Conservation (phyloP, 2,329 filamentous ascomycete species). For the Herpotrichia juniperi region DNA sequence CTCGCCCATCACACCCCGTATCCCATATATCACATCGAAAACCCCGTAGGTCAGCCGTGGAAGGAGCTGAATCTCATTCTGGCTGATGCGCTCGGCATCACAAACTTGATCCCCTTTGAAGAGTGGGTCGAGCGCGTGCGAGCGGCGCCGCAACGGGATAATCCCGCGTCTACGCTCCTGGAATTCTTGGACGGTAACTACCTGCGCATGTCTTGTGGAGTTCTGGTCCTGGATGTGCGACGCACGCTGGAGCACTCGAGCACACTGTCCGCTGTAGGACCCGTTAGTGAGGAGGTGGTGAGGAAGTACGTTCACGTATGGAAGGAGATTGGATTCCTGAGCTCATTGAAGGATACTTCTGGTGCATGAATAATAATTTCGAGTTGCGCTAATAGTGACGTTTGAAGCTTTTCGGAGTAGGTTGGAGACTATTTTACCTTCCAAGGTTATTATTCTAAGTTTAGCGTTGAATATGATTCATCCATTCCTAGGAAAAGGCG, state of each 20-base stretch:
- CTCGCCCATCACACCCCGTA: conserved; percentile 23
- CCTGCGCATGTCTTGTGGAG: conserved; percentile 54
- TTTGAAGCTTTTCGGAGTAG: too few species aligned
- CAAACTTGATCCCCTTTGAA: conserved; percentile 45
- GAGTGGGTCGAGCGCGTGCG: conserved; percentile 51
- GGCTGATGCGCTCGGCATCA: conserved; percentile 34
- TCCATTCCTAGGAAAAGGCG: too few species aligned
- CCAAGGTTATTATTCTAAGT: too few species aligned
- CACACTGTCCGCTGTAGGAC: conserved; percentile 30
- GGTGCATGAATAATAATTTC: too few species aligned
- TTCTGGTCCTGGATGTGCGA: conserved; percentile 48
- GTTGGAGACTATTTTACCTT: too few species aligned
- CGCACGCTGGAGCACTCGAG: conserved; percentile 45
- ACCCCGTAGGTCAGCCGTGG: conserved; percentile 52
- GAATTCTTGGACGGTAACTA: conserved; percentile 46
- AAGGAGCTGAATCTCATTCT: conserved; percentile 42
- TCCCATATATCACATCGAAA: conserved; percentile 54
- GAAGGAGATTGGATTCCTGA: conserved; percentile 14
- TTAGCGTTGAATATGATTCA: too few species aligned
- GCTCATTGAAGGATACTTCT: too few species aligned
- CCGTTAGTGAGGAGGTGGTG: conserved; percentile 13
- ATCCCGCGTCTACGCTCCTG: conserved; percentile 38
- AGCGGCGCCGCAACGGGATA: conserved; percentile 22
- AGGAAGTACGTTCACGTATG: conserved; percentile 14
- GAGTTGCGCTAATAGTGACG: too few species aligned